Evolutionary conservation across 2,329 filamentous ascomycete species (phyloP).

Genomic region (Emergomyces orientalis): DNA sequence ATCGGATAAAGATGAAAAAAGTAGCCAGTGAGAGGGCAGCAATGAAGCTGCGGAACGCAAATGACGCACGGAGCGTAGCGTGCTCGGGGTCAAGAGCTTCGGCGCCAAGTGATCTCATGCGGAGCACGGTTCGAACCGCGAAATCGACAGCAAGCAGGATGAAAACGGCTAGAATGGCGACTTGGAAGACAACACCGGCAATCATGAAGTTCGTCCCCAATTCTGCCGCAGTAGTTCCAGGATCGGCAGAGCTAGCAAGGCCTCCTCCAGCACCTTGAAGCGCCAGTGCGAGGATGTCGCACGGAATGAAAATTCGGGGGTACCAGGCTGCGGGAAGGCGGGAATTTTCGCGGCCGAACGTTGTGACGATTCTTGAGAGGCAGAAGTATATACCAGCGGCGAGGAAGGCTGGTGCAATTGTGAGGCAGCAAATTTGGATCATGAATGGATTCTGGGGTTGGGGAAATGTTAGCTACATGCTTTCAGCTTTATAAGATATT

Average conservation of each 20-base stretch:
- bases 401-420: constrained; percentile 56
- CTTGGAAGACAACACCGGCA: constrained; percentile 54
- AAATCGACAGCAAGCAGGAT: constrained; percentile 45
- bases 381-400: constrained; percentile 57
- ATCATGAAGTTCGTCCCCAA: constrained; percentile 55
- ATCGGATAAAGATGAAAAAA: constrained; percentile 40
- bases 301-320: constrained; percentile 48
- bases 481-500: background rate
- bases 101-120: constrained; percentile 11
- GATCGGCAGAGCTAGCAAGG: constrained; percentile 39
- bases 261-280: constrained; percentile 54
- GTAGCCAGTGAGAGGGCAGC: constrained; percentile 34
- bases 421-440: constrained; percentile 43
- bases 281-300: constrained; percentile 52
- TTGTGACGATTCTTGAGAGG: constrained; percentile 35
- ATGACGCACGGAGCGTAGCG: constrained; percentile 23
- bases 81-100: constrained; percentile 10
- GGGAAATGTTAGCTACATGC: constrained; percentile 19
- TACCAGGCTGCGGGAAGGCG: constrained; percentile 27
- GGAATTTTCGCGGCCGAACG: constrained; percentile 28
- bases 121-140: constrained; percentile 20
- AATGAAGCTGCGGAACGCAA: constrained; percentile 34
- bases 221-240: constrained; percentile 28
- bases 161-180: constrained; percentile 49
- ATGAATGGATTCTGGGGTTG: constrained; percentile 22